Conservation (phyloP, 1,284 basidiomycete genomes). For the Dichomitus squalens region DNA sequence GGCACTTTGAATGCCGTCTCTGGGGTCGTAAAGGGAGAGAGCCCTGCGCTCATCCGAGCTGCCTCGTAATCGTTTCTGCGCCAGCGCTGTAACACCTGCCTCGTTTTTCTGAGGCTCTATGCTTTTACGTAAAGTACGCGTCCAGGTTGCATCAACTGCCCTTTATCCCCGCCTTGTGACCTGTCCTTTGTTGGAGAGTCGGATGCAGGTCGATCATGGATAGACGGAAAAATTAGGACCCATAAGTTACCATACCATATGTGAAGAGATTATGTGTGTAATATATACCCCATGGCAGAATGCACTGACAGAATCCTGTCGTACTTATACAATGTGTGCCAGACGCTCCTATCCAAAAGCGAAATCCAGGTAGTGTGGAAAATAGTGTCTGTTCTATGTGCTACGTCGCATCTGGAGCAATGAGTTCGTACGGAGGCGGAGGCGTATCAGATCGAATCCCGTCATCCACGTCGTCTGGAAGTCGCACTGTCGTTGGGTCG, state of each 20-base stretch:
- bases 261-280: background rate
- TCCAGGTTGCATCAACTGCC: background rate
- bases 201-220: no score
- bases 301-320: background rate
- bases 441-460: slow-evolving; percentile 24
- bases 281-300: background rate
- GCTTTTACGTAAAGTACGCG: slow-evolving; percentile 26
- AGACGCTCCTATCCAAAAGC: background rate
- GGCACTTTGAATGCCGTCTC: slow-evolving; percentile 2
- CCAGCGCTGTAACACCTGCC: slow-evolving; percentile 19
- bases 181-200: no score
- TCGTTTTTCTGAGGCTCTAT: slow-evolving; percentile 23
- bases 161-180: background rate
- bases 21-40: background rate
- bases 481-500: slow-evolving; percentile 8
- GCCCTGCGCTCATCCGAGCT: background rate
- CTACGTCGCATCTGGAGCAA: slow-evolving; percentile 10
- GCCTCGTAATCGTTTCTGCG: slow-evolving; percentile 7
- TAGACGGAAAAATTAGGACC: background rate
- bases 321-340: background rate
- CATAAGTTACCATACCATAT: background rate
- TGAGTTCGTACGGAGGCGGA: slow-evolving; percentile 28
- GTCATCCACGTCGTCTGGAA: slow-evolving; percentile 12
- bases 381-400: background rate
- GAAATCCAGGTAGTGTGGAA: background rate